Percentiles rank a stretch among this genome's conserved stretches.
Evolutionary conservation across 2,329 filamentous ascomycete genomes (phyloP).

Genomic region (Aurifilum marmelostoma): DNA sequence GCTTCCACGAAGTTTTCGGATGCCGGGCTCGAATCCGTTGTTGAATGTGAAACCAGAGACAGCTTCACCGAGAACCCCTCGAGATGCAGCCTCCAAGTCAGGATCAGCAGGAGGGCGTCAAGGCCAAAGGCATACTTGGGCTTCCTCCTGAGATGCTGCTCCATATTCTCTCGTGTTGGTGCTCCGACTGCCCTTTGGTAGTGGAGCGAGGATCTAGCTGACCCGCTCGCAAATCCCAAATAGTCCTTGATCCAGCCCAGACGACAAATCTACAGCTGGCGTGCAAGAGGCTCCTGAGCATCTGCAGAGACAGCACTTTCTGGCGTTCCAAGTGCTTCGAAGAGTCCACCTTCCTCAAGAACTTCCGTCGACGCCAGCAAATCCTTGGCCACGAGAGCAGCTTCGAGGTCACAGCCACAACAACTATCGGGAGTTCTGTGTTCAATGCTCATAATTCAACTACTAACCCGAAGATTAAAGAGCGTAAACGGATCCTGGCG

Average conservation of each 20-base stretch:
- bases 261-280: conserved; percentile 71
- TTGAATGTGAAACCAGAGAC: neutral
- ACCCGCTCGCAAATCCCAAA: conserved; percentile 26
- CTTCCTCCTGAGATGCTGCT: conserved; percentile 68
- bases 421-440: neutral
- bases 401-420: conserved; percentile 2
- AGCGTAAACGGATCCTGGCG: conserved; percentile 63
- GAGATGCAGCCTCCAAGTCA: neutral
- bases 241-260: conserved; percentile 66
- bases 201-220: conserved; percentile 14
- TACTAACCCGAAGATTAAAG: conserved; percentile 36
- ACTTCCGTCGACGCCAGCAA: conserved; percentile 57
- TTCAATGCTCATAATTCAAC: neutral
- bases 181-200: neutral
- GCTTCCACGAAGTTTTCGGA: neutral
- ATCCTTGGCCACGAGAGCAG: conserved; percentile 40
- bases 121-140: conserved; percentile 33
- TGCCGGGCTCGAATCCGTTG: neutral
- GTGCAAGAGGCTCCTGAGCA: conserved; percentile 64
- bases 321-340: conserved; percentile 80
- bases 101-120: neutral
- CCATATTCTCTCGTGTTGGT: conserved; percentile 65
- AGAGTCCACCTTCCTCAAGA: conserved; percentile 66
- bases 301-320: conserved; percentile 73
- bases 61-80: neutral